Evolutionary conservation across 169 alveolate species (phyloP).

Genomic region (Perkinsus chesapeaki): DNA sequence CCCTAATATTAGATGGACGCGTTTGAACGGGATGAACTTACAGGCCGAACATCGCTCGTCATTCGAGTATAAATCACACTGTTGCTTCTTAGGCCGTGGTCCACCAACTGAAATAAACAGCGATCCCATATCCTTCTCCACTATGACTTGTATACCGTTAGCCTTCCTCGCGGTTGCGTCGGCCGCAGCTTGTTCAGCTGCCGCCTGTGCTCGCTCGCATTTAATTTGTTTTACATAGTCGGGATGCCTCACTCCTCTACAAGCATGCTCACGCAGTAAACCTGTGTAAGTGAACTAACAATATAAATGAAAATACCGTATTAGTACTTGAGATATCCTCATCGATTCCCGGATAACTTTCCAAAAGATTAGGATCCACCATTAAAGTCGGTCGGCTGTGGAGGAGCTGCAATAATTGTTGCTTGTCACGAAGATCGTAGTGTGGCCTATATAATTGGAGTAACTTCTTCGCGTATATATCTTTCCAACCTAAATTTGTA

Average conservation of each 20-base stretch:
- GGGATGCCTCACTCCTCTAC: not conserved
- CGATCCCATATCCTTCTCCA: not conserved
- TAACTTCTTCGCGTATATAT: not conserved
- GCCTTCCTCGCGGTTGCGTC: not conserved
- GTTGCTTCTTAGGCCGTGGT: not conserved
- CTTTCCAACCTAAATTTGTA: not conserved
- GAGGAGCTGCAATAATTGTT: not conserved
- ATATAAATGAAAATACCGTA: not conserved
- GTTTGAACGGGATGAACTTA: not conserved
- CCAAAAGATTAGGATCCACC: not conserved
- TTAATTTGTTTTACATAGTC: not conserved
- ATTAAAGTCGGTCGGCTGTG: not conserved
- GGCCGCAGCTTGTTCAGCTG: not conserved
- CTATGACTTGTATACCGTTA: not conserved
- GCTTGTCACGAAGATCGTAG: not conserved
- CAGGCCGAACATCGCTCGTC: not conserved
- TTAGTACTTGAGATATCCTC: not conserved
- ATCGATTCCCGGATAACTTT: not conserved
- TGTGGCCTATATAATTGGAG: not conserved
- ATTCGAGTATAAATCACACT: not conserved
- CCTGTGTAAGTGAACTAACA: not conserved
- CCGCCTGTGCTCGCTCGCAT: not conserved
- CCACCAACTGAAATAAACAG: not conserved
- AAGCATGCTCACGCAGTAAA: not conserved
- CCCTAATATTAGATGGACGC: not conserved